A percentile compares a stretch with the other conserved stretches of the same genome.
phyloP scores from a whole-genome alignment of 768 basidiomycete genomes.

The Wakefieldia striispora region DNA sequence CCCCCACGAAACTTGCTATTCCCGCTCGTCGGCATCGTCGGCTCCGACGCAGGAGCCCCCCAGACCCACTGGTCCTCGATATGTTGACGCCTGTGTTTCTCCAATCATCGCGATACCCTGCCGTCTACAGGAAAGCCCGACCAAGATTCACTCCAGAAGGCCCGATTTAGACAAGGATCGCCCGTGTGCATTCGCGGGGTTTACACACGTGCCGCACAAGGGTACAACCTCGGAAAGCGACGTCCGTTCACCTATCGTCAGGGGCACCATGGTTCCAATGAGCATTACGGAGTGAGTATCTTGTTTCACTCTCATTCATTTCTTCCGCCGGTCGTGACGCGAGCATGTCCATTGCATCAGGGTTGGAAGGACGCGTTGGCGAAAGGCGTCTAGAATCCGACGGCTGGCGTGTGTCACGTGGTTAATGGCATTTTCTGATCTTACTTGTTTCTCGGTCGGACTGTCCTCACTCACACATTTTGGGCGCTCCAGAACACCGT shows the following conservation, averaged over 20 bases:
- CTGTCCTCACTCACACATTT: constrained; percentile 19
- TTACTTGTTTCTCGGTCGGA: constrained; percentile 16
- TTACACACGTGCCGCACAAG: constrained; percentile 14
- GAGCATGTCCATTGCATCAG: constrained; percentile 12
- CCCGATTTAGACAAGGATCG: not conserved
- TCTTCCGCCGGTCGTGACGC: constrained; percentile 7
- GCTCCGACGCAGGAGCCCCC: not conserved
- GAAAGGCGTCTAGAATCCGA: constrained; percentile 6
- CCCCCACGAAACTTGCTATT: constrained; percentile 15
- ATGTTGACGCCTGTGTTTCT: constrained; percentile 29
- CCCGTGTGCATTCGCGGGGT: constrained; percentile 7
- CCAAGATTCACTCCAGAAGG: not conserved
- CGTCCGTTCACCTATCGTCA: constrained; percentile 30
- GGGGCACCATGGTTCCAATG: constrained; percentile 23
- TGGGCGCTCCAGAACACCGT: constrained; percentile 17
- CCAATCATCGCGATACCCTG: constrained; percentile 16
- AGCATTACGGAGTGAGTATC: constrained; percentile 21
- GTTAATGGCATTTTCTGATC: constrained; percentile 10
- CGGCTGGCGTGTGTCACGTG: constrained; percentile 4
- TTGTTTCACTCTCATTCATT: not conserved
- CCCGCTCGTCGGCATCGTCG: not conserved
- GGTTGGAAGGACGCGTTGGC: constrained; percentile 11
- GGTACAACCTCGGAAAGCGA: constrained; percentile 15
- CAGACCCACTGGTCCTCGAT: constrained; percentile 7
- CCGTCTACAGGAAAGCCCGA: not conserved